A percentile compares a stretch with the other conserved stretches of the same genome.
Conservation (phyloP, 2,329 filamentous ascomycete genomes). For the Colletotrichum theobromicola region DNA sequence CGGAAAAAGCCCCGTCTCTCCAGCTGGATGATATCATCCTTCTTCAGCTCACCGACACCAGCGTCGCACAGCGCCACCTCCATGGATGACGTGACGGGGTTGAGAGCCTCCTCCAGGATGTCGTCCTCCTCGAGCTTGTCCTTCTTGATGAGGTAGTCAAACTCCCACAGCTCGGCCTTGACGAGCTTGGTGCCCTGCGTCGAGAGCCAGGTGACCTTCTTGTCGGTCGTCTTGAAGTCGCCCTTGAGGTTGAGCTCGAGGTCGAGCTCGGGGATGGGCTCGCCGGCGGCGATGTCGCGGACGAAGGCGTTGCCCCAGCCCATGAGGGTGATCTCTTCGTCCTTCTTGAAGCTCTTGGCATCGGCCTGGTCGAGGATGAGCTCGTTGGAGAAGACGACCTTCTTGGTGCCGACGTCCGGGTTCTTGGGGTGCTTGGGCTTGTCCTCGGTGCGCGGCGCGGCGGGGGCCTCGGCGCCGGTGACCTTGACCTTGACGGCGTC, state of each 20-base stretch:
- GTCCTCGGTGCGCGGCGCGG: slow-evolving; percentile 69
- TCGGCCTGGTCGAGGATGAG: slow-evolving; percentile 88
- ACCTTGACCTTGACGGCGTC: slow-evolving; percentile 75
- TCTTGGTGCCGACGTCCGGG: slow-evolving; percentile 81
- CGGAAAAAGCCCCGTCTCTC: slow-evolving; percentile 93
- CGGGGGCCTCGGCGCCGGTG: slow-evolving; percentile 70
- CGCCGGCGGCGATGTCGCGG: slow-evolving; percentile 63
- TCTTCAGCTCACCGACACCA: slow-evolving; percentile 79
- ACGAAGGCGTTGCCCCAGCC: slow-evolving; percentile 93
- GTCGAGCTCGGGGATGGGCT: slow-evolving; percentile 72
- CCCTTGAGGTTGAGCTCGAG: slow-evolving; percentile 90
- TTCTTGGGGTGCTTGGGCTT: slow-evolving; percentile 93
- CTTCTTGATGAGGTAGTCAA: slow-evolving; percentile 94
- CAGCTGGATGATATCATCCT: slow-evolving; percentile 92
- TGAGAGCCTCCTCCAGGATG: slow-evolving; percentile 82
- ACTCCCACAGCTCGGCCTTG: slow-evolving; percentile 87
- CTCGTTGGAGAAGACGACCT: slow-evolving; percentile 77
- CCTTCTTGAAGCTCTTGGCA: slow-evolving; percentile 77
- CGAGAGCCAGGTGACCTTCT: slow-evolving; percentile 96
- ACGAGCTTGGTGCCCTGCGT: slow-evolving; percentile 77
- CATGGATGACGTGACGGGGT: slow-evolving; percentile 74
- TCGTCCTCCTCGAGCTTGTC: slow-evolving; percentile 92
- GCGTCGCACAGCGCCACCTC: slow-evolving; percentile 80
- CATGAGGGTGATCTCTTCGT: slow-evolving; percentile 96
- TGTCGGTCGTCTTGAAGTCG: slow-evolving; percentile 93